A percentile compares a stretch with the other conserved stretches of the same genome.
Conservation (phyloP, 1,284 basidiomycete species). For the Coniophora puteana region DNA sequence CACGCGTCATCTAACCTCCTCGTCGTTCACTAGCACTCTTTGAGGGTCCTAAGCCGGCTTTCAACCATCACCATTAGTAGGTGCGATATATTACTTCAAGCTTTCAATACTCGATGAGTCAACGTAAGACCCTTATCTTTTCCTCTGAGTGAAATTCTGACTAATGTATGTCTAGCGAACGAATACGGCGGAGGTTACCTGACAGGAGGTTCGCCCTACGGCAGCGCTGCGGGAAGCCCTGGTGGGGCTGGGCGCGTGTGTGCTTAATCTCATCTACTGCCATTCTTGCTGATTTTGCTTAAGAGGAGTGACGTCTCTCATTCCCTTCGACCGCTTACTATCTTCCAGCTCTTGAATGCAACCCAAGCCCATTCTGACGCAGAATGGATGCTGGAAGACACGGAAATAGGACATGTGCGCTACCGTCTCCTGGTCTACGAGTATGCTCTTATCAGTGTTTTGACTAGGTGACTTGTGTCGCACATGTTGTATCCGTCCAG, state of each 20-base stretch:
- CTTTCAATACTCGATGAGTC: conserved; percentile 32
- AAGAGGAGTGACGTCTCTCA: conserved; percentile 50
- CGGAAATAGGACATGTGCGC: conserved; percentile 77
- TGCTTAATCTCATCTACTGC: neutral
- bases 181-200: conserved; percentile 38
- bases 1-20: no score
- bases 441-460: conserved; percentile 4
- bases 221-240: conserved; percentile 40
- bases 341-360: conserved; percentile 77
- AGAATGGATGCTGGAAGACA: conserved; percentile 81
- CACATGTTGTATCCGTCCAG: conserved; percentile 68
- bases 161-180: conserved; percentile 24
- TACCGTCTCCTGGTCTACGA: neutral
- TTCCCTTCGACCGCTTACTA: conserved; percentile 83
- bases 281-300: conserved; percentile 2
- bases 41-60: no score
- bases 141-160: conserved; percentile 5
- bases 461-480: conserved; percentile 72
- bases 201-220: conserved; percentile 40
- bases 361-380: conserved; percentile 84
- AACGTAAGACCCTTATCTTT: conserved; percentile 32
- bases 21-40: no score
- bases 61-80: neutral
- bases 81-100: neutral
- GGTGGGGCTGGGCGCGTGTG: conserved; percentile 38